Conservation (phyloP, 805 yeast genomes). For the Teunomyces gatunensis region DNA sequence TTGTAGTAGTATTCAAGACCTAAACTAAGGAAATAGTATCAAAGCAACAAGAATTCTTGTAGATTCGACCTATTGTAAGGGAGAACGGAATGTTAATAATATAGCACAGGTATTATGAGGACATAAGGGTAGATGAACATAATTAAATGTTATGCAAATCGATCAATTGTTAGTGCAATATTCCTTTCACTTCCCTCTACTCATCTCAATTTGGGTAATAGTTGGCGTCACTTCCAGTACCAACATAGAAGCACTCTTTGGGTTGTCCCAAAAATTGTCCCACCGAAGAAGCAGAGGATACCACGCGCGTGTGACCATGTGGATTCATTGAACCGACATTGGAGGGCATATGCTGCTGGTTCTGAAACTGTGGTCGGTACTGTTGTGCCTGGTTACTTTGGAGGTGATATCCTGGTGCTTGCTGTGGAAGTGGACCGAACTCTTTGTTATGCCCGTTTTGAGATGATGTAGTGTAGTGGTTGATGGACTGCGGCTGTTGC, state of each 20-base stretch:
- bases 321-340: neutral
- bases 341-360: constrained; percentile 1
- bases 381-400: constrained; percentile 1
- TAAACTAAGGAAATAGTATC: neutral
- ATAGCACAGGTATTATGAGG: constrained; percentile 4
- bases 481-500: constrained; percentile 5
- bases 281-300: constrained; percentile 5
- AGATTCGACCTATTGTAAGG: neutral
- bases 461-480: constrained; percentile 6
- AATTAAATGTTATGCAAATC: constrained; percentile 2
- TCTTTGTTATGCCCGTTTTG: neutral
- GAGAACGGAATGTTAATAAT: constrained; percentile 1
- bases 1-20: neutral
- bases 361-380: neutral
- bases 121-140: neutral
- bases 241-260: neutral
- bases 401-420: neutral
- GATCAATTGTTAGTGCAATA: constrained; percentile 1
- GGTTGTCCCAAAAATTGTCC: neutral
- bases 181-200: neutral
- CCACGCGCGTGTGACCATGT: constrained; percentile 4
- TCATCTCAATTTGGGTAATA: neutral
- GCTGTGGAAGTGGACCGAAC: constrained; percentile 1
- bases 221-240: neutral
- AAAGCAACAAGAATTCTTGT: neutral